A percentile compares a stretch with the other conserved stretches of the same genome.
These are phyloP conservation scores for Gymnopilus junonius DNA, from an alignment of 768 basidiomycete species.

Conservation along the genomic window DNA sequence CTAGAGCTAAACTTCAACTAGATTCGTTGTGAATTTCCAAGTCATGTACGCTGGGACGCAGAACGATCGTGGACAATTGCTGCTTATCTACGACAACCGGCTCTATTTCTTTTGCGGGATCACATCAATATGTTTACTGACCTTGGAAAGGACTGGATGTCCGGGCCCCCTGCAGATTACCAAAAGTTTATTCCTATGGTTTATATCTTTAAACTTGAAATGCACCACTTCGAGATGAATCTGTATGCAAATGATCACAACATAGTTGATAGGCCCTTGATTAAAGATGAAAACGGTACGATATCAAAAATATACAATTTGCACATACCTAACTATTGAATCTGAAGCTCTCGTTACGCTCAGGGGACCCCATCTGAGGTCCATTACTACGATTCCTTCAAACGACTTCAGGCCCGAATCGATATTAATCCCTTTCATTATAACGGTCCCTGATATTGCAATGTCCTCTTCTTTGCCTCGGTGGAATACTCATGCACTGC, in stretches of 20 bases:
- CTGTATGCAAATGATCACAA: conserved; percentile 95
- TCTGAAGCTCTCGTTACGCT: conserved; percentile 72
- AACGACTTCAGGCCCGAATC: conserved; percentile 74
- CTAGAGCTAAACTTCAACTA: conserved; percentile 29
- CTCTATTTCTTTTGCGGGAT: conserved; percentile 83
- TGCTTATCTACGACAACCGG: conserved; percentile 72
- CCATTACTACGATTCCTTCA: conserved; percentile 61
- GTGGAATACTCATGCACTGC: conserved; percentile 87
- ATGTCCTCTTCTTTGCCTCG: conserved; percentile 74
- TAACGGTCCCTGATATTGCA: conserved; percentile 61
- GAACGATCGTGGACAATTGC: conserved; percentile 80
- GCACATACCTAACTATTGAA: neutral
- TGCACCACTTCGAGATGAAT: conserved; percentile 79
- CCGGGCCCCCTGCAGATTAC: conserved; percentile 81
- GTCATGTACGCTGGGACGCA: conserved; percentile 83
- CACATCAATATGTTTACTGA: conserved; percentile 95
- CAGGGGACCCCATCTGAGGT: conserved; percentile 59
- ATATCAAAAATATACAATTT: neutral
- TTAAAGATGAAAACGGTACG: conserved; percentile 83
- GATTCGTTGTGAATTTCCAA: conserved; percentile 76
- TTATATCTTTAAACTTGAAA: conserved; percentile 70
- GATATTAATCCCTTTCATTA: conserved; percentile 65
- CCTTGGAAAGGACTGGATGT: conserved; percentile 89
- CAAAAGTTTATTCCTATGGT: conserved; percentile 83
- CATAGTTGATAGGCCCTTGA: conserved; percentile 87